Base-by-base conservation (phyloP, 106 monocot species). In the Xerophyta viscosa region DNA sequence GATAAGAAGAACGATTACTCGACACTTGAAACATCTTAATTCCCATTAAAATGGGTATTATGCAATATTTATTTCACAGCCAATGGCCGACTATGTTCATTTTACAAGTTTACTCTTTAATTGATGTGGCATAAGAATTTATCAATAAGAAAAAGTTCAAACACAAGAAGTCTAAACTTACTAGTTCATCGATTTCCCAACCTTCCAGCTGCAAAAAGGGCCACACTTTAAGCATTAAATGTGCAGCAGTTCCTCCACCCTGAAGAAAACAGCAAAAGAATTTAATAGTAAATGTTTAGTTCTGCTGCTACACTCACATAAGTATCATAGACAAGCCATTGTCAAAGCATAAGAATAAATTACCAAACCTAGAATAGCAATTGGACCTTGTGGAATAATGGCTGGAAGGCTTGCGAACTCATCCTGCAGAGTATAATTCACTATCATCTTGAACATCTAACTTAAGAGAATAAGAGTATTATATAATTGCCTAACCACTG, bases 311-410 rank as follows among this genome's bases (percentile, higher is more conserved):
- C n/a, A n/a, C n/a, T n/a, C n/a, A n/a, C n/a, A n/a, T n/a, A n/a
- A n/a, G n/a, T n/a, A n/a, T n/a, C n/a, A n/a, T n/a, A n/a, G n/a
- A n/a, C n/a, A n/a, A n/a, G n/a, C n/a, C n/a, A n/a, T n/a, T n/a
- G n/a, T n/a, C n/a, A n/a, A n/a, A n/a, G n/a, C n/a, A n/a, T 22
- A 27, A 1, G 28, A 37, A 49, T 69, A 26, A 37, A 42, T 75
- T 83, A 93, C 92, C 92, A 93, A 87, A 41, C 92, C 92, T 60
- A 93, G 58, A 39, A 93, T 70, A 15, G 83, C 87, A 67, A 93
- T 70, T 46, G 92, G 92, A 50, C 92, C 92, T 50, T 68, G 30
- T 39, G 92, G 92, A 63, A 93, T 50, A 48, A 93, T 71, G 53
- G 92, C 76, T 30, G 92, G 87, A 62, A 93, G 92, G 53, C 71